Percentiles rank a stretch among this genome's conserved stretches.
Conservation (phyloP, 2,329 filamentous ascomycete genomes). For the Dryadomyces quercivorus region DNA sequence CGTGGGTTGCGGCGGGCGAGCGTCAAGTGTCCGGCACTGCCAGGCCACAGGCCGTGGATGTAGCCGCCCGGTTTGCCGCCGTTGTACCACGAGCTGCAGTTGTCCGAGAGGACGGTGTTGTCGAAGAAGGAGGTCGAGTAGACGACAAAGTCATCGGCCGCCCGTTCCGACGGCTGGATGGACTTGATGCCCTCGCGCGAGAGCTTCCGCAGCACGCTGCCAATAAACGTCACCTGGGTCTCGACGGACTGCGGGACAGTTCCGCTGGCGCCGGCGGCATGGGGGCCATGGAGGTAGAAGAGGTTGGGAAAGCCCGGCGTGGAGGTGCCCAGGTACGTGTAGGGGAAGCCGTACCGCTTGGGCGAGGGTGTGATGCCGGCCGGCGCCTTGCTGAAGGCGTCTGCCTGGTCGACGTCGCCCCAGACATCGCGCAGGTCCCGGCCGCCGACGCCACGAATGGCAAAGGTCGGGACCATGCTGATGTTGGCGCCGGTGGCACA, state of each 20-base stretch:
- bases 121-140: slow-evolving; percentile 19
- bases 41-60: slow-evolving; percentile 16
- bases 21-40: slow-evolving; percentile 15
- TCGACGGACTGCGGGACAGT: slow-evolving; percentile 11
- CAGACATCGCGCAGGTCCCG: slow-evolving; percentile 43
- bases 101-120: slow-evolving; percentile 18
- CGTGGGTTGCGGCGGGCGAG: slow-evolving; percentile 16
- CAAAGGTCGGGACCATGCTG: slow-evolving; percentile 46
- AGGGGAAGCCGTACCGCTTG: slow-evolving; percentile 42
- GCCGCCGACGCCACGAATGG: slow-evolving; percentile 41
- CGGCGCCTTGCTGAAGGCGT: neutral
- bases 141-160: slow-evolving; percentile 16
- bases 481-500: slow-evolving; percentile 57
- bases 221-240: slow-evolving; percentile 25
- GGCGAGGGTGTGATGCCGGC: neutral
- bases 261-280: slow-evolving; percentile 9
- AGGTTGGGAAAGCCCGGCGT: slow-evolving; percentile 22
- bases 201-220: slow-evolving; percentile 35
- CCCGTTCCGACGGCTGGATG: slow-evolving; percentile 8
- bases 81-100: slow-evolving; percentile 21
- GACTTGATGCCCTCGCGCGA: slow-evolving; percentile 33
- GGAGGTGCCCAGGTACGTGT: slow-evolving; percentile 25
- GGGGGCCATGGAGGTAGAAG: slow-evolving; percentile 16
- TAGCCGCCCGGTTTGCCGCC: slow-evolving; percentile 16
- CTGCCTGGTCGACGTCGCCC: slow-evolving; percentile 19